phyloP scores from a whole-genome alignment of 805 yeast species.

The Saccharomycopsis lassenensis region DNA sequence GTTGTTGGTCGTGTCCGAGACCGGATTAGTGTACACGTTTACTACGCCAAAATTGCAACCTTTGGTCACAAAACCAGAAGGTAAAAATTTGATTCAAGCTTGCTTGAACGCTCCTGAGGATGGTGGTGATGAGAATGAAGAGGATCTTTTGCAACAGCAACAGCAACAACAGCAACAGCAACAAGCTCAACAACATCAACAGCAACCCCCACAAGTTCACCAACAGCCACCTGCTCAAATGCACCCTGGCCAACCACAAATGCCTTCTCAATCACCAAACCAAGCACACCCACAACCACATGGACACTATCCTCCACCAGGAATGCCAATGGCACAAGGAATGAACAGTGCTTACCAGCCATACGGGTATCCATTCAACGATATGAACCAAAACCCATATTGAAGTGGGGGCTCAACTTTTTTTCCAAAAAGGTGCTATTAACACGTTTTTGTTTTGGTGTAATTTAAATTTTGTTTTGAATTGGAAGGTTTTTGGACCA shows the following conservation, averaged over 20 bases:
- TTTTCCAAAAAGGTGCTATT: too few species aligned
- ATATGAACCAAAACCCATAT: too few species aligned
- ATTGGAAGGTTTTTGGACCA: too few species aligned
- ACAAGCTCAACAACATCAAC: conserved; percentile 26
- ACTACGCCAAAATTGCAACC: conserved; percentile 99
- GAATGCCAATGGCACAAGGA: too few species aligned
- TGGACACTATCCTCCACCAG: conserved; percentile 13
- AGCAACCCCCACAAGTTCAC: conserved; percentile 9
- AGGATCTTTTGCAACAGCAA: conserved; percentile 35
- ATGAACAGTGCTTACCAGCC: too few species aligned
- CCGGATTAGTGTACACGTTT: conserved; percentile 97
- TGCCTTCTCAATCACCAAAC: conserved; percentile 23
- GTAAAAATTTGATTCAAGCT: conserved; percentile 92
- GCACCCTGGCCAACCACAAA: conserved; percentile 25
- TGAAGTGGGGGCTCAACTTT: too few species aligned
- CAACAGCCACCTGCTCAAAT: conserved; percentile 20
- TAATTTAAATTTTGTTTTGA: too few species aligned
- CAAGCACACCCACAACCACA: conserved; percentile 23
- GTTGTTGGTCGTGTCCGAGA: conserved; percentile 88
- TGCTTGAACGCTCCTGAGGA: conserved; percentile 96
- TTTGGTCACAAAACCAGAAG: conserved; percentile 92
- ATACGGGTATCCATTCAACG: too few species aligned
- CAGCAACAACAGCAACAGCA: conserved; percentile 23
- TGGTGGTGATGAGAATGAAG: conserved; percentile 55
- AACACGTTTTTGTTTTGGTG: too few species aligned